Base-by-base conservation (phyloP, 2,329 filamentous ascomycete species). In the Sclerotinia sclerotiorum region DNA sequence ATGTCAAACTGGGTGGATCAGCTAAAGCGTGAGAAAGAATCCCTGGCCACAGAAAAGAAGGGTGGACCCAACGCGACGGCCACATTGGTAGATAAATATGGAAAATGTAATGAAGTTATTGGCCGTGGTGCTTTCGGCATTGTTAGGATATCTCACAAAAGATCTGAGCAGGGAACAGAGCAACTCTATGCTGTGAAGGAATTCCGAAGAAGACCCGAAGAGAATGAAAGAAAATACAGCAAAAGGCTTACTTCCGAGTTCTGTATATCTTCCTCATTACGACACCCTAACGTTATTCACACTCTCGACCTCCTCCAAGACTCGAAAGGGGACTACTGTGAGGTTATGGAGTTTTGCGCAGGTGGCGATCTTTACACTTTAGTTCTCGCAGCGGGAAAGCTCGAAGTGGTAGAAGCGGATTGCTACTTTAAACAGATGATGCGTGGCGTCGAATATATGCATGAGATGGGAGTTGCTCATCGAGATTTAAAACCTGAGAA, bases 341-440 rank as follows among this genome's bases (percentile, higher is more conserved):
- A 99, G 79, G 95, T 99, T 65, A 99, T 99, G 95, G 95, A 99
- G 80, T 99, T 95, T 78, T 99, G 95, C 78, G 94, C 94, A 49
- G 95, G 95, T 70, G 95, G 95, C 69, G 95, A 99, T 78, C 84
- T 99, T 32, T 98, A 98, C 80, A 97, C 93, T 0, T 85, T 99
- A 6, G 91, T 99, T 27, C 87, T 98, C 42, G 89, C 95, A 8
- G 93, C 93, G 49, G 92, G 92, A 69, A 97, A 97, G 80, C 88
- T 99, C 27, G 94, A 95, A 78, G 92, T 96, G 42, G 84, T 88
- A 70, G 95, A 99, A 80, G 94, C 95, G 70, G 95, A 99, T 79
- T 99, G 95, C 81, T 96, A 95, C 79, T 99, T 99, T 84, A 97
- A 98, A 82, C 95, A 99, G 80, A 89, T 98, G 80, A 98, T 99